Conservation (phyloP, 2,329 filamentous ascomycete genomes). For the Neonectria sp. region DNA sequence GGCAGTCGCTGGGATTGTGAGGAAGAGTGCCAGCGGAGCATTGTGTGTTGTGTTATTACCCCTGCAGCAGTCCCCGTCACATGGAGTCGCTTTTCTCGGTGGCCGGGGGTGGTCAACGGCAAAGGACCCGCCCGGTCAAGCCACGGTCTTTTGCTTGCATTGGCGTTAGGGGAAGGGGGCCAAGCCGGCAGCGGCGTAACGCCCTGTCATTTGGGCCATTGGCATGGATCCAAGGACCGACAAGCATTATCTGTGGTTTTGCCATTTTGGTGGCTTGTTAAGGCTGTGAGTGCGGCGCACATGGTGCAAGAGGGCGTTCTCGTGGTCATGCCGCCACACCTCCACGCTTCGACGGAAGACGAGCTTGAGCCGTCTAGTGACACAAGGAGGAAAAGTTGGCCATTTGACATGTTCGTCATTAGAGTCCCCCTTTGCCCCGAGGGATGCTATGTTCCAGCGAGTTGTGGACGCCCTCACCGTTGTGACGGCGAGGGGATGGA, state of each 20-base stretch:
- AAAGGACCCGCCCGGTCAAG: slow-evolving; percentile 12
- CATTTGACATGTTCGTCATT: not conserved
- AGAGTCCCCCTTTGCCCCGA: no score
- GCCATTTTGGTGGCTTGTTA: slow-evolving; percentile 24
- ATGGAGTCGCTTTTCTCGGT: slow-evolving; percentile 5
- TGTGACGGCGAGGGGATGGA: slow-evolving; percentile 21
- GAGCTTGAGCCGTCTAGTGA: not conserved
- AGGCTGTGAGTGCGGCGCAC: slow-evolving; percentile 24
- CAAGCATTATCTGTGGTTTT: not conserved
- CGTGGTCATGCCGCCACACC: slow-evolving; percentile 20
- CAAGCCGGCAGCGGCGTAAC: slow-evolving; percentile 45
- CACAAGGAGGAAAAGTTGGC: not conserved
- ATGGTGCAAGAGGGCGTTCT: slow-evolving; percentile 13
- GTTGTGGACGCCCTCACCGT: slow-evolving; percentile 14
- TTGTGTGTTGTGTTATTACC: not conserved
- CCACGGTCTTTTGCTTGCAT: slow-evolving; percentile 25
- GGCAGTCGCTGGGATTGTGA: slow-evolving; percentile 1
- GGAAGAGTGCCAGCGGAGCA: no score
- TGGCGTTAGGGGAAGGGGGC: slow-evolving; percentile 30
- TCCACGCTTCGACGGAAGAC: not conserved
- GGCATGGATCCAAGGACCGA: slow-evolving; percentile 32
- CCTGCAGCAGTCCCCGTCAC: not conserved
- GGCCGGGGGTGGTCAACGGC: not conserved
- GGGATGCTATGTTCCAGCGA: not conserved
- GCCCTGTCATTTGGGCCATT: slow-evolving; percentile 38